Evolutionary conservation across 192 early-diverging fungal genomes (phyloP).

Genomic region (Umbelopsis isabellina): DNA sequence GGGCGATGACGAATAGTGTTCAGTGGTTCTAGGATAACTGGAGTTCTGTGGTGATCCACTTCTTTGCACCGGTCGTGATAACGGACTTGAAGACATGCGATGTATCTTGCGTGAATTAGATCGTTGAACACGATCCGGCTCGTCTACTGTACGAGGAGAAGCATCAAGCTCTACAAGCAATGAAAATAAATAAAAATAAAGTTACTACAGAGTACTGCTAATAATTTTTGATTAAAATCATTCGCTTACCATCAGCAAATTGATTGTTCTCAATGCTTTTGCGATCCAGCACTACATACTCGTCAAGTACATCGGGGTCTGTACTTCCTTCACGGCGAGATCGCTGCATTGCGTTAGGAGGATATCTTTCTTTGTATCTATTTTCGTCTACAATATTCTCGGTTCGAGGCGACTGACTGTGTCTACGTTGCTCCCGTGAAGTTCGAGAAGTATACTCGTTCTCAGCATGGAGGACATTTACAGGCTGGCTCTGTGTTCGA

Average conservation of each 20-base stretch:
- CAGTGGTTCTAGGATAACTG: background rate
- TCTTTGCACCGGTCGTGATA: background rate
- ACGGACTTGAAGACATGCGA: constrained; percentile 1
- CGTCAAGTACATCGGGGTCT: constrained; percentile 63
- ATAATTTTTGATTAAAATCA: background rate
- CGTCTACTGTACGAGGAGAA: constrained; percentile 19
- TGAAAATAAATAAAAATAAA: background rate
- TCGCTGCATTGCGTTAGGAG: constrained; percentile 4
- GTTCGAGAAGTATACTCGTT: background rate
- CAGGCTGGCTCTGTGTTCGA: constrained; percentile 1
- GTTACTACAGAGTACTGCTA: background rate
- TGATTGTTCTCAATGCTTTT: constrained; percentile 73
- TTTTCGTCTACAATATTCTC: constrained; percentile 14
- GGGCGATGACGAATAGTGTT: background rate
- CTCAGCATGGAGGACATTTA: background rate
- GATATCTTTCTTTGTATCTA: constrained; percentile 8
- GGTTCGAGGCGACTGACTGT: constrained; percentile 2
- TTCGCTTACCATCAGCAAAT: constrained; percentile 68
- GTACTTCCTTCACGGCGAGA: constrained; percentile 22
- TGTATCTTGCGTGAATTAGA: background rate
- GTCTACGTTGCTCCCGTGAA: background rate
- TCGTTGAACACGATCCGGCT: background rate
- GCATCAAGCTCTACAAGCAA: constrained; percentile 33
- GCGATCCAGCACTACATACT: constrained; percentile 79
- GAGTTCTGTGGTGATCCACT: constrained; percentile 2